A percentile compares a stretch with the other conserved stretches of the same genome.
Conservation (phyloP, 148 eudicot genomes). For the Camellia sinensis region DNA sequence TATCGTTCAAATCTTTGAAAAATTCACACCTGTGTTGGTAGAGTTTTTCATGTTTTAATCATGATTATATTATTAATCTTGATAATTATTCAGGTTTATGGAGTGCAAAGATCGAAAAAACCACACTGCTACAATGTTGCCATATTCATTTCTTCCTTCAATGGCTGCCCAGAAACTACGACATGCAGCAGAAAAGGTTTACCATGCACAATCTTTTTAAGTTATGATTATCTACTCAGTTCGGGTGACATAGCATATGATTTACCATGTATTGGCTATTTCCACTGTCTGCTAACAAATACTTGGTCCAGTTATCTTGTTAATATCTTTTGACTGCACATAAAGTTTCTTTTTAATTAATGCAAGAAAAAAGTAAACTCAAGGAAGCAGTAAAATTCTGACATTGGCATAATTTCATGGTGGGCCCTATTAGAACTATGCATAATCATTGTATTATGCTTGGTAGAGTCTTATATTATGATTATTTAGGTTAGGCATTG, state of each 20-base stretch:
- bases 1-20: not conserved
- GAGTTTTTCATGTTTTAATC: slow-evolving; percentile 2
- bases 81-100: slow-evolving; percentile 65
- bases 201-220: not conserved
- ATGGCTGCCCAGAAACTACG: slow-evolving; percentile 88
- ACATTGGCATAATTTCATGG: too few species aligned
- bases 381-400: too few species aligned
- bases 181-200: slow-evolving; percentile 79
- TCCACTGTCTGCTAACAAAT: not conserved
- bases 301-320: not conserved
- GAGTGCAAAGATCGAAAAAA: slow-evolving; percentile 95
- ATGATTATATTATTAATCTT: slow-evolving; percentile 25
- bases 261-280: not conserved
- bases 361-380: too few species aligned
- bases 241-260: not conserved
- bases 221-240: not conserved
- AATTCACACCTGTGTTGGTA: not conserved
- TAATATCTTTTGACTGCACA: not conserved
- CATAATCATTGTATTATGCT: too few species aligned
- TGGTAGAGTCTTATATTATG: too few species aligned
- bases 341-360: too few species aligned
- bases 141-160: slow-evolving; percentile 86
- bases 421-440: too few species aligned
- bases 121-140: slow-evolving; percentile 62
- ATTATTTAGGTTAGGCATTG: too few species aligned